Base-by-base conservation (phyloP, 2,329 filamentous ascomycete genomes). In the Scedosporium apiospermum region DNA sequence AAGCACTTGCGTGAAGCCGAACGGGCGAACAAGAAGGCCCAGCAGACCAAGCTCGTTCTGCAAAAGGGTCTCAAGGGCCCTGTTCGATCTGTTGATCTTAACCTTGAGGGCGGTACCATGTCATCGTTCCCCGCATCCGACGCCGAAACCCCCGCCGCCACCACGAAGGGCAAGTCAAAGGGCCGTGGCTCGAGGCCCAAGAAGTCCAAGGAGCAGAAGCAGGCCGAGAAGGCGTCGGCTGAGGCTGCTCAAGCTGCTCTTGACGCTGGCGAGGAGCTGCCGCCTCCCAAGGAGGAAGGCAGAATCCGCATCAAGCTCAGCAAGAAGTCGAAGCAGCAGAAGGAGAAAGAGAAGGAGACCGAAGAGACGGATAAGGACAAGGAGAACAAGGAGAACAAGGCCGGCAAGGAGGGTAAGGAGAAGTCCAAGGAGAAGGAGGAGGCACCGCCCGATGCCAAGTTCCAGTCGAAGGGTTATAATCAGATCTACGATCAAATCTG, bases 401-500 rank as follows among this genome's bases (percentile, higher is more conserved):
- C 65, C 3, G 60, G 60, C 49, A 80, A 82, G 67, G 81, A 83
- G 62, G 67, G 68, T 9, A 76, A 74, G 66, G 71, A 73, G 58
- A 66, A 75, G 63, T 77, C 77, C 68, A 78, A 78, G 68, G 72
- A 73, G 51, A 76, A 80, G 68, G 75, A 75, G 46, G 74, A 77
- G 7, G 77, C 79, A 44, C 81, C 83, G 3, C 80, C 84, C 23
- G 82, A 87, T 64, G 82, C 85, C 64, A 82, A 83, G 64, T 95
- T 90, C 75, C 88, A 90, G 67, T 95, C 92, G 60, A 96, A 96
- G 73, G 92, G 90, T 18, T 99, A 96, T 77, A 92, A 96, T 70
- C 93, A 96, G 74, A 93, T 99, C 63, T 97, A 97, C 74, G 93
- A 96, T 70, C 92, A 97, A 74, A 98, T 98, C 67, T 96, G 91